phyloP scores from a whole-genome alignment of 805 yeast genomes.

The Blastobotrys chiropterorum region DNA sequence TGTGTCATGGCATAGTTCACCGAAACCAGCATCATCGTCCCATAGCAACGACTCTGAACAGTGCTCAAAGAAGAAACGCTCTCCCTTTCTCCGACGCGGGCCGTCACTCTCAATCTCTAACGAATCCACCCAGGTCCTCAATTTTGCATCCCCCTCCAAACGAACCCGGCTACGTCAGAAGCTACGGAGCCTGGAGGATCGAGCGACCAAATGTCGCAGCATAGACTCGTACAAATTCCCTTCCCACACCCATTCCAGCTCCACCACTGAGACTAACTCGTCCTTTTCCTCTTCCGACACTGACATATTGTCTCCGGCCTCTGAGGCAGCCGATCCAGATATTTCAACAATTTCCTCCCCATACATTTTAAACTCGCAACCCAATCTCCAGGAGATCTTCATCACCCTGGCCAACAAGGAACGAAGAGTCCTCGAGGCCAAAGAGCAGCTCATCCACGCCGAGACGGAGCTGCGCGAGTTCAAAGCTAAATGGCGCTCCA shows the following conservation, averaged over 20 bases:
- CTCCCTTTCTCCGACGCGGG: neutral
- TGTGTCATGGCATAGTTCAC: slow-evolving; percentile 16
- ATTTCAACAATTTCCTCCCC: slow-evolving; percentile 13
- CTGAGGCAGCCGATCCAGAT: slow-evolving; percentile 1
- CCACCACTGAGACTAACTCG: neutral
- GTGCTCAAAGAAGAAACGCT: neutral
- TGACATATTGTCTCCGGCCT: neutral
- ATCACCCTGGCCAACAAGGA: slow-evolving; percentile 30
- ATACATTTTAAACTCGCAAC: slow-evolving; percentile 17
- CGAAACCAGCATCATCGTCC: neutral
- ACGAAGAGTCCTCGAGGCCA: slow-evolving; percentile 31
- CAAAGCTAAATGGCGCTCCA: slow-evolving; percentile 16
- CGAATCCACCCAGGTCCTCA: neutral
- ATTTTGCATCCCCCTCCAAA: slow-evolving; percentile 7
- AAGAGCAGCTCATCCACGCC: slow-evolving; percentile 25
- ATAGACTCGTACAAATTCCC: neutral
- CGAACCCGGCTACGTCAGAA: slow-evolving; percentile 1
- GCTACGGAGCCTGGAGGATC: neutral
- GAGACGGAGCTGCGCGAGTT: slow-evolving; percentile 24
- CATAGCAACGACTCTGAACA: neutral
- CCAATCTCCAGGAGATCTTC: slow-evolving; percentile 28
- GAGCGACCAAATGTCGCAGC: neutral
- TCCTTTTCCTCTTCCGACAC: slow-evolving; percentile 3
- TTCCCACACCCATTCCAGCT: slow-evolving; percentile 1
- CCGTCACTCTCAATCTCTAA: neutral